A percentile compares a stretch with the other conserved stretches of the same genome.
These are phyloP conservation scores for Aurantiochytrium sp. DNA, from an alignment of 108 stramenopile genomes.

Conservation along the genomic window DNA sequence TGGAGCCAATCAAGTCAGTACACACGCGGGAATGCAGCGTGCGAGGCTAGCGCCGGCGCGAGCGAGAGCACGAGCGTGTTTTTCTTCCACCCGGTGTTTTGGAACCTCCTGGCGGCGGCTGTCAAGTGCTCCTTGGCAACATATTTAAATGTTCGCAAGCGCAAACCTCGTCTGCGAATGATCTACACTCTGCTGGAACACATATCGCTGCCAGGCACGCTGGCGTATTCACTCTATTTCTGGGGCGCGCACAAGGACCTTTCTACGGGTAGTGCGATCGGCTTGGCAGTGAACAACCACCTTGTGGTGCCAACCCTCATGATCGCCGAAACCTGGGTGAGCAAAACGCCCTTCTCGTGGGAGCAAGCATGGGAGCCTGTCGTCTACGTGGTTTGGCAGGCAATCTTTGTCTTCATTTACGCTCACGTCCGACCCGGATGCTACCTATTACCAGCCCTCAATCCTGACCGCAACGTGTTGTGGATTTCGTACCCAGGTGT, in stretches of 20 bases:
- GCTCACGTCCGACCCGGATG: background rate
- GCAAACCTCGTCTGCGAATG: background rate
- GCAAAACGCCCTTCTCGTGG: background rate
- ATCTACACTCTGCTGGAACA: background rate
- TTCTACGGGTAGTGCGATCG: background rate
- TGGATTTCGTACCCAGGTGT: slow-evolving; percentile 15
- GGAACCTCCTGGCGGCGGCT: background rate
- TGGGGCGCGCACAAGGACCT: background rate
- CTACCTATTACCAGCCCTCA: background rate
- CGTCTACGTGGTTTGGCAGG: background rate
- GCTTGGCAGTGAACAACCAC: background rate
- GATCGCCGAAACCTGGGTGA: background rate
- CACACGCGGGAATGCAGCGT: background rate
- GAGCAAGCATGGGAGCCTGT: background rate
- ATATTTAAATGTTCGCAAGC: background rate
- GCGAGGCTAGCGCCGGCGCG: background rate
- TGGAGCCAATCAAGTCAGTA: background rate
- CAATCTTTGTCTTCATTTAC: background rate
- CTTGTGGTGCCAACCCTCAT: background rate
- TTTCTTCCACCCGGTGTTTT: background rate
- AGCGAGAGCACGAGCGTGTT: too few relatives aligned
- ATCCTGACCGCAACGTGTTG: background rate
- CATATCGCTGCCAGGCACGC: background rate
- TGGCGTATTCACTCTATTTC: background rate
- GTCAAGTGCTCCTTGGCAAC: background rate